Conservation (phyloP, 257 asterid genomes). For the Verbena officinalis region DNA sequence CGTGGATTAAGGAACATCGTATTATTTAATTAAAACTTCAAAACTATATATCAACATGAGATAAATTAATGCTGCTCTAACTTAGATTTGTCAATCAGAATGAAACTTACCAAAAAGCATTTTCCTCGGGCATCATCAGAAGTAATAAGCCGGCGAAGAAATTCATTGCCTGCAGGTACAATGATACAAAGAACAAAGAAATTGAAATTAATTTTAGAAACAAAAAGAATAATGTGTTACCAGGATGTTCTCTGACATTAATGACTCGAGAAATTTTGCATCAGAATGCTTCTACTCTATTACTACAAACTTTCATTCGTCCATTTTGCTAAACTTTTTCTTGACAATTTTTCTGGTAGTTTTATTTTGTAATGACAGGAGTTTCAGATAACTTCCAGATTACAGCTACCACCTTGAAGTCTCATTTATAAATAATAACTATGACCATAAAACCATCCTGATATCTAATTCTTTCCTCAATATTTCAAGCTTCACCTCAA, state of each 20-base stretch:
- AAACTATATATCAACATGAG: not conserved
- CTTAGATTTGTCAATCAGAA: not conserved
- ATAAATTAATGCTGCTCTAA: not conserved
- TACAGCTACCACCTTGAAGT: conserved; percentile 11
- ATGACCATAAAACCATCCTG: not conserved
- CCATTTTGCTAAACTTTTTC: not conserved
- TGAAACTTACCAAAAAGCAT: conserved; percentile 86
- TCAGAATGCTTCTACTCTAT: conserved; percentile 10
- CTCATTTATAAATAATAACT: conserved; percentile 5
- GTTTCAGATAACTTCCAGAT: conserved; percentile 3
- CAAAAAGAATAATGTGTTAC: not conserved
- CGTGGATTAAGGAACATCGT: not conserved
- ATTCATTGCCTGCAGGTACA: conserved; percentile 82
- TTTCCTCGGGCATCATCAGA: conserved; percentile 98
- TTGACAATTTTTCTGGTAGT: not conserved
- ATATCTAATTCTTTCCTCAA: conserved; percentile 16
- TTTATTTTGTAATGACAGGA: no score
- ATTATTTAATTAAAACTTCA: not conserved
- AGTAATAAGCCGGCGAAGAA: conserved; percentile 91
- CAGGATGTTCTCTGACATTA: conserved; percentile 7
- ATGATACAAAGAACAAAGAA: conserved; percentile 24
- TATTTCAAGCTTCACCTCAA: conserved; percentile 16
- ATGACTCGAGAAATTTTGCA: conserved; percentile 6
- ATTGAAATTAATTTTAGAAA: conserved; percentile 13
- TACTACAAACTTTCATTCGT: conserved; percentile 8